These are phyloP conservation scores for Coffea humblotiana DNA, from an alignment of 305 asterid genomes.

Conservation along the genomic window DNA sequence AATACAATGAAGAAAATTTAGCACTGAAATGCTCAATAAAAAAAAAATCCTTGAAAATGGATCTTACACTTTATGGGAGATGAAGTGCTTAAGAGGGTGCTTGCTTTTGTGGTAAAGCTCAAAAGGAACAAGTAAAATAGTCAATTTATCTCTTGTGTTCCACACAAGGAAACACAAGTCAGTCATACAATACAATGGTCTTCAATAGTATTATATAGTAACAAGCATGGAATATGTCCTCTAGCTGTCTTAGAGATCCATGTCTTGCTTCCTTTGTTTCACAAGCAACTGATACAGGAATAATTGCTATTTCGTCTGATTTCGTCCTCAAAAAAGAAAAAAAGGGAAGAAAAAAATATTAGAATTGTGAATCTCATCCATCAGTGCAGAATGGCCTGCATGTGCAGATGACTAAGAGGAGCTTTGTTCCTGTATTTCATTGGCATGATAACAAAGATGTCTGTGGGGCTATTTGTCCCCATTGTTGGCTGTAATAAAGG, in stretches of 20 bases:
- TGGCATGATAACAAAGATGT: slow-evolving; percentile 12
- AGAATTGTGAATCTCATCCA: background rate
- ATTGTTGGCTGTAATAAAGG: slow-evolving; percentile 8
- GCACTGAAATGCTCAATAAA: background rate
- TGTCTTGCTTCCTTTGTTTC: background rate
- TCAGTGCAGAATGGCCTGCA: slow-evolving; percentile 13
- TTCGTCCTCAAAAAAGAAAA: background rate
- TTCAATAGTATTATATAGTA: background rate
- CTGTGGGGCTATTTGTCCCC: slow-evolving; percentile 16
- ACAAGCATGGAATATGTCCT: slow-evolving; percentile 2
- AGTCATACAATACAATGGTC: background rate
- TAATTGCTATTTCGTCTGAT: background rate
- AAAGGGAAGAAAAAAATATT: background rate
- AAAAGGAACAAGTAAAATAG: background rate
- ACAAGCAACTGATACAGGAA: background rate
- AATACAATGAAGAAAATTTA: background rate
- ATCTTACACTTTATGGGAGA: background rate
- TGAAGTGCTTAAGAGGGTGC: background rate
- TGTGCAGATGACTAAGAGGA: slow-evolving; percentile 13
- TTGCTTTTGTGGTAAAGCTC: background rate
- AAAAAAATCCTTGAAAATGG: background rate
- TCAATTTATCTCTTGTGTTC: slow-evolving; percentile 5
- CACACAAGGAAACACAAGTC: background rate
- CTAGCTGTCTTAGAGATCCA: slow-evolving; percentile 2
- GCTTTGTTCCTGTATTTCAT: background rate